Conservation (phyloP, 208 protist species). For the Crithidia expoeki region DNA sequence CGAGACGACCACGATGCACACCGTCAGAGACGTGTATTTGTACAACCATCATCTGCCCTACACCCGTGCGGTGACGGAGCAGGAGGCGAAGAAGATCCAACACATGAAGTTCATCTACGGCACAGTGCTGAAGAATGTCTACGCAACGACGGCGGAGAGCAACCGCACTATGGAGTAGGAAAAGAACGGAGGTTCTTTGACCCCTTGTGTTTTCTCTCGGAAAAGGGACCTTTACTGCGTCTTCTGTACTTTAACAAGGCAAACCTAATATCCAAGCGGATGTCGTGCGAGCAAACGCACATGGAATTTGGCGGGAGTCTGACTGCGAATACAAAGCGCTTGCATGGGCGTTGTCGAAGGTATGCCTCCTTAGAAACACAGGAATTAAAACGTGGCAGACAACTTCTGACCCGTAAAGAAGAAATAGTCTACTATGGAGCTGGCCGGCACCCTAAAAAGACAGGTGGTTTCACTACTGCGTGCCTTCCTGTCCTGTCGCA, state of each 20-base stretch:
- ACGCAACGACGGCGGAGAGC: conserved; percentile 32
- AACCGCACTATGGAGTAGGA: conserved; percentile 9
- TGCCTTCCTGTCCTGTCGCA: too few relatives aligned
- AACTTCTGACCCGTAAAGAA: too few relatives aligned
- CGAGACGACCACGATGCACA: conserved; percentile 53
- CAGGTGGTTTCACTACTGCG: too few relatives aligned
- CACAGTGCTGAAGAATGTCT: conserved; percentile 64
- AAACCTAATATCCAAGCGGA: too few relatives aligned
- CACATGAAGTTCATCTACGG: conserved; percentile 65
- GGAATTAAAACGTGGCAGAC: too few relatives aligned
- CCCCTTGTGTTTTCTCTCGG: neutral
- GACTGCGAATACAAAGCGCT: too few relatives aligned
- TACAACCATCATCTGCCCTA: conserved; percentile 53
- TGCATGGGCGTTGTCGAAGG: too few relatives aligned
- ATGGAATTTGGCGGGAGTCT: too few relatives aligned
- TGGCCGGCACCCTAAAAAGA: too few relatives aligned
- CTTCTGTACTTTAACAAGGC: neutral
- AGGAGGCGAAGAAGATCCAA: conserved; percentile 49
- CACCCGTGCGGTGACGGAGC: conserved; percentile 42
- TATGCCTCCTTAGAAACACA: too few relatives aligned
- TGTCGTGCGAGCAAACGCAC: too few relatives aligned
- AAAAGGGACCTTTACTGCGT: neutral
- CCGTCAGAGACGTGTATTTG: conserved; percentile 48
- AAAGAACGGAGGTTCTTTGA: neutral
- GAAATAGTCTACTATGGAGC: too few relatives aligned